Evolutionary conservation across 805 yeast species (phyloP).

Genomic region (Ogataea sp.): DNA sequence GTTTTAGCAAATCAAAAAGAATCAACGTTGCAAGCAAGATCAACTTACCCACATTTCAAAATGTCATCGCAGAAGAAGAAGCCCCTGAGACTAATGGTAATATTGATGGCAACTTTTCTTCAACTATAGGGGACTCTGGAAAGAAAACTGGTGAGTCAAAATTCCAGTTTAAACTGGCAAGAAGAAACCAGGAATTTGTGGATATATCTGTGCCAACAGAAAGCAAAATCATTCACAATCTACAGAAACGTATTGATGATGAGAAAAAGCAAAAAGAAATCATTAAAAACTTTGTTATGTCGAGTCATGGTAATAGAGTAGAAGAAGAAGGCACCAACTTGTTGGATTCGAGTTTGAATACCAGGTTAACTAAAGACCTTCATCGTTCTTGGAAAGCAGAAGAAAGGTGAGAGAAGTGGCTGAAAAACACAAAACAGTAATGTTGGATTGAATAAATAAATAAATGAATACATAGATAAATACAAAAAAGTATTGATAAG

Average conservation of each 20-base stretch:
- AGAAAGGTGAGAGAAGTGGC: no score
- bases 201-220: conserved; percentile 31
- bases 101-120: conserved; percentile 34
- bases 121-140: no score
- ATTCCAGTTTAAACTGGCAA: conserved; percentile 31
- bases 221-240: conserved; percentile 44
- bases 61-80: neutral
- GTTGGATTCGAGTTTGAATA: no score
- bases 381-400: no score
- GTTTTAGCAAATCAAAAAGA: neutral
- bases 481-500: neutral
- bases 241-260: conserved; percentile 29
- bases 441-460: neutral
- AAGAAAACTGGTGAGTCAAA: no score
- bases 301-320: no score
- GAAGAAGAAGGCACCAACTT: no score
- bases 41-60: neutral
- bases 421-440: neutral
- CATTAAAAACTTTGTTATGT: conserved; percentile 49
- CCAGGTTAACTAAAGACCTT: no score
- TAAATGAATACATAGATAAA: neutral
- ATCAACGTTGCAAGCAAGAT: neutral
- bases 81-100: neutral
- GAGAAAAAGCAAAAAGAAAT: conserved; percentile 43
- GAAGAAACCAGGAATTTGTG: neutral